Evolutionary conservation across 2,329 filamentous ascomycete genomes (phyloP).

Genomic region (Phyllosticta capitalensis): DNA sequence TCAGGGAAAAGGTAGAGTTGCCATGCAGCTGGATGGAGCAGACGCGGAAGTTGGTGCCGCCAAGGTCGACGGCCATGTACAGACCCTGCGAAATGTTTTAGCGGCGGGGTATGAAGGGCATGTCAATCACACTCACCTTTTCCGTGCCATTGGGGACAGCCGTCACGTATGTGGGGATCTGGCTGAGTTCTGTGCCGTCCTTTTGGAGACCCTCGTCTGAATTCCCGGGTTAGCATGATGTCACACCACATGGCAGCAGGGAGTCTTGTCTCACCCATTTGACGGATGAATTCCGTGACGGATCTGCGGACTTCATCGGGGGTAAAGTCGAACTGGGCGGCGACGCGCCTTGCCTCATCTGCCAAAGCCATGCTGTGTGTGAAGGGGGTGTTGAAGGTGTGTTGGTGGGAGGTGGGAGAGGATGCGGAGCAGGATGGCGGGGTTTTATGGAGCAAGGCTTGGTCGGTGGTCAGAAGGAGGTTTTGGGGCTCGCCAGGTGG

Average conservation of each 20-base stretch:
- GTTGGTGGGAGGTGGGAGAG: conserved; percentile 1
- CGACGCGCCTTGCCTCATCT: conserved; percentile 69
- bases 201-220: conserved; percentile 71
- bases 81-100: conserved; percentile 52
- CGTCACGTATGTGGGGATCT: conserved; percentile 96
- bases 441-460: conserved; percentile 8
- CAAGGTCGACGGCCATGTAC: conserved; percentile 94
- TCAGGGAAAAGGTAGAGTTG: conserved; percentile 89
- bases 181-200: conserved; percentile 74
- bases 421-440: conserved; percentile 6
- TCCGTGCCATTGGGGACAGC: conserved; percentile 94
- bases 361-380: conserved; percentile 42
- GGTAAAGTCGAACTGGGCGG: conserved; percentile 76
- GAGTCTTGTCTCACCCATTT: conserved; percentile 57
- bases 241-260: conserved; percentile 7
- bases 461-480: not conserved
- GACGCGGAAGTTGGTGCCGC: conserved; percentile 95
- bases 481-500: conserved; percentile 8
- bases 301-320: conserved; percentile 68
- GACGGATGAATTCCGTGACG: conserved; percentile 73
- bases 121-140: conserved; percentile 52
- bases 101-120: not conserved
- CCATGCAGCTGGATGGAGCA: conserved; percentile 91
- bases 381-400: conserved; percentile 17
- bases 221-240: conserved; percentile 8